Conservation (phyloP, 768 basidiomycete species). For the Lentinula detonsa region DNA sequence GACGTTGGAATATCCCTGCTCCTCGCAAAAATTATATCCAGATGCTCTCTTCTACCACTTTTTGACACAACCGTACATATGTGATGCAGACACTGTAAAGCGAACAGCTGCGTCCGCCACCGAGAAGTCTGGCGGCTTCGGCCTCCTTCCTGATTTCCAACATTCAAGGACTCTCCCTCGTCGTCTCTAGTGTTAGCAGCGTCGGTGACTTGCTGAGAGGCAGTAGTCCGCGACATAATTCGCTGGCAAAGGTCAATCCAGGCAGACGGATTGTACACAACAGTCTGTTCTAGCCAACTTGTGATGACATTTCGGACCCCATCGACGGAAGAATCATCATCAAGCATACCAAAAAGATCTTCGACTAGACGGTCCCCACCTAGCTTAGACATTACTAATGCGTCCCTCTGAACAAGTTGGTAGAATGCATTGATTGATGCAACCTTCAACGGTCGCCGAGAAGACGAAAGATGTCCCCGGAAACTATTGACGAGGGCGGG, state of each 20-base stretch:
- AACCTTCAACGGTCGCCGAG: conserved; percentile 79
- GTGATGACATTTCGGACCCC: conserved; percentile 91
- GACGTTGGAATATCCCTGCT: conserved; percentile 48
- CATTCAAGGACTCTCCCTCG: conserved; percentile 87
- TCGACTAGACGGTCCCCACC: conserved; percentile 94
- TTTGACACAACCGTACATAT: conserved; percentile 73
- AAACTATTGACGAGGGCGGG: conserved; percentile 77
- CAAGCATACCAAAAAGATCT: conserved; percentile 90
- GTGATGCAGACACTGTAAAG: conserved; percentile 84
- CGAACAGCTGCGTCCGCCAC: conserved; percentile 96
- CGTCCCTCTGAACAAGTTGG: conserved; percentile 95
- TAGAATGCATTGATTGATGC: conserved; percentile 96
- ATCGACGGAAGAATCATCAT: conserved; percentile 90
- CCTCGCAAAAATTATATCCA: conserved; percentile 71
- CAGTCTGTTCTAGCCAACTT: conserved; percentile 95
- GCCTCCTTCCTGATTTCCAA: conserved; percentile 40
- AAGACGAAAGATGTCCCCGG: conserved; percentile 71
- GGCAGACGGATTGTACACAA: conserved; percentile 85
- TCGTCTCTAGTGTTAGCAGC: conserved; percentile 73
- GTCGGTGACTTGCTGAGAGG: conserved; percentile 68
- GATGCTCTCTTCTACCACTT: conserved; percentile 76
- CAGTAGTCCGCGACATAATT: conserved; percentile 93
- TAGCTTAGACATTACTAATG: conserved; percentile 82
- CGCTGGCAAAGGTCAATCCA: conserved; percentile 98
- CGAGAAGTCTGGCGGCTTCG: conserved; percentile 59